A percentile compares a stretch with the other conserved stretches of the same genome.
Conservation (phyloP, 352 stramenopile genomes). For the Pythium folliculosum region DNA sequence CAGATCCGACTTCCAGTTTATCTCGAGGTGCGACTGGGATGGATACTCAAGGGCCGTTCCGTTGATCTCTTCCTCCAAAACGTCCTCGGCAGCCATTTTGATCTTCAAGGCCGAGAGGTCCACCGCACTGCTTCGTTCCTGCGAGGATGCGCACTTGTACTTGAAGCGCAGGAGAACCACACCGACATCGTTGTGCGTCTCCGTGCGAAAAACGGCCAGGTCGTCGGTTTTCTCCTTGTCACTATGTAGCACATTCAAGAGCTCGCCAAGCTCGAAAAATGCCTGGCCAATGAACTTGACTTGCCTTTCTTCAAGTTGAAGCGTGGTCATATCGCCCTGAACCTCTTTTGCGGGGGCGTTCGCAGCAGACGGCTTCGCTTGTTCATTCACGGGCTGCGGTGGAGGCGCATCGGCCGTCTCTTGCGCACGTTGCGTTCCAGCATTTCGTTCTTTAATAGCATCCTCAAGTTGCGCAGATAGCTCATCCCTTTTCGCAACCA, state of each 20-base stretch:
- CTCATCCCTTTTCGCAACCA: background rate
- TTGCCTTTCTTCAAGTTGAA: slow-evolving; percentile 17
- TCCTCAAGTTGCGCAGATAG: background rate
- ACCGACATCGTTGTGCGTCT: slow-evolving; percentile 40
- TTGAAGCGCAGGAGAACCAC: slow-evolving; percentile 44
- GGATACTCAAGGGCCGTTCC: slow-evolving; percentile 43
- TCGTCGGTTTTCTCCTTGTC: slow-evolving; percentile 47
- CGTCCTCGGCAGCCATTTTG: slow-evolving; percentile 39
- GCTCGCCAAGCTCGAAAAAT: slow-evolving; percentile 44
- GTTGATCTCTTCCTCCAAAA: slow-evolving; percentile 21
- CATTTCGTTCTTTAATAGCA: background rate
- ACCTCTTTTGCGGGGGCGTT: background rate
- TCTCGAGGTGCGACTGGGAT: slow-evolving; percentile 36
- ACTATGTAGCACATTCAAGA: slow-evolving; percentile 47
- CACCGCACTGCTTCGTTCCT: slow-evolving; percentile 27
- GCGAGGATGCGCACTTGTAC: slow-evolving; percentile 48
- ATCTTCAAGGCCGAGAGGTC: slow-evolving; percentile 31
- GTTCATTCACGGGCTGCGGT: background rate
- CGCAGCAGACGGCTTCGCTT: background rate
- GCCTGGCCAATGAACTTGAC: slow-evolving; percentile 47
- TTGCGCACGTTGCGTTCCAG: background rate
- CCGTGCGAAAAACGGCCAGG: slow-evolving; percentile 39
- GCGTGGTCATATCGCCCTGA: slow-evolving; percentile 1
- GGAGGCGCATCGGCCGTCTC: background rate
- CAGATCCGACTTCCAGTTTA: slow-evolving; percentile 38